Percentiles rank a stretch among this genome's conserved stretches.
These are phyloP conservation scores for Metarhizium album DNA, from an alignment of 2,329 filamentous ascomycete species.

Conservation along the genomic window DNA sequence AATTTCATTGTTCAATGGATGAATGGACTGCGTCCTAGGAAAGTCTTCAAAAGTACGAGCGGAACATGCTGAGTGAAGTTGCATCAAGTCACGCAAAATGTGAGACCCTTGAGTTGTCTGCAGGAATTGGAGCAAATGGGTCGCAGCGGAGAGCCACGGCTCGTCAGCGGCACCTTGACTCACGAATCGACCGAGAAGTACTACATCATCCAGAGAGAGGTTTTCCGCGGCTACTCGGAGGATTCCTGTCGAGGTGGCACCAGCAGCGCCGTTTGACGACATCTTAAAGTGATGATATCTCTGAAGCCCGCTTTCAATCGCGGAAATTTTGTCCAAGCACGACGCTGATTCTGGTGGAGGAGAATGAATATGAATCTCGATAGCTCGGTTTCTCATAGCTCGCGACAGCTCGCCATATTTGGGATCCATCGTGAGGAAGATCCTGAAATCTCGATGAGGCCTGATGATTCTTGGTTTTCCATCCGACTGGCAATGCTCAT, in stretches of 20 bases:
- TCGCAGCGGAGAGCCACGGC: constrained; percentile 10
- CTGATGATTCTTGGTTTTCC: constrained; percentile 70
- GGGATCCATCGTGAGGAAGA: constrained; percentile 91
- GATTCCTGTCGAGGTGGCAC: constrained; percentile 14
- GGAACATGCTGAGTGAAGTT: constrained; percentile 24
- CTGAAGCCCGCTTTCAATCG: constrained; percentile 38
- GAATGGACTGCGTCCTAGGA: constrained; percentile 38
- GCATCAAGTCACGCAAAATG: constrained; percentile 21
- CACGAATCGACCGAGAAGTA: constrained; percentile 24
- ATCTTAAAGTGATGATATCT: constrained; percentile 32
- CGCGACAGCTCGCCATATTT: constrained; percentile 86
- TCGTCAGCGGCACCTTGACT: constrained; percentile 9
- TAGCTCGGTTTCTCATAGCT: constrained; percentile 90
- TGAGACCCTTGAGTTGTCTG: constrained; percentile 20
- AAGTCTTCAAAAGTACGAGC: constrained; percentile 17
- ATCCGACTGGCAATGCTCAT: constrained; percentile 78
- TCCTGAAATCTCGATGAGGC: constrained; percentile 77
- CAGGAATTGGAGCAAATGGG: constrained; percentile 19
- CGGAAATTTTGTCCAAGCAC: constrained; percentile 29
- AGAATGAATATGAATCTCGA: constrained; percentile 70
- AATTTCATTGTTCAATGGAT: constrained; percentile 47
- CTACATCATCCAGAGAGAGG: constrained; percentile 35
- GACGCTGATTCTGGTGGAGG: constrained; percentile 21
- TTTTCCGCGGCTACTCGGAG: constrained; percentile 32
- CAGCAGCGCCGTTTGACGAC: constrained; percentile 17